Percentiles rank a stretch among this genome's conserved stretches.
Conservation (phyloP, 257 asterid genomes). For the Phtheirospermum japonicum region DNA sequence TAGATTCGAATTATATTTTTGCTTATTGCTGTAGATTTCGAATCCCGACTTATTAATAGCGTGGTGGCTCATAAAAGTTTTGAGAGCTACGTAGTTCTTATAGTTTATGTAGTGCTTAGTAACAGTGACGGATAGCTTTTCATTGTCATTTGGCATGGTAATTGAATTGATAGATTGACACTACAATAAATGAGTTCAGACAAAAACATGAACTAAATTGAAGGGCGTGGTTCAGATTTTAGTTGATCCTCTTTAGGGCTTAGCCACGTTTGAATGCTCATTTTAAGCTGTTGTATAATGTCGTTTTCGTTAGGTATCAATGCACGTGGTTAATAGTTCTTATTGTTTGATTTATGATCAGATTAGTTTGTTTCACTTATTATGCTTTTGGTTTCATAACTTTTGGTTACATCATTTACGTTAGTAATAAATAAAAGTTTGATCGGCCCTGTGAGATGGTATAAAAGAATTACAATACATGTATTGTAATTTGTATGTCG, state of each 20-base stretch:
- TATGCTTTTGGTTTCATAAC: conserved; percentile 5
- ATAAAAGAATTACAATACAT: not conserved
- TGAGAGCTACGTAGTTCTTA: too few relatives aligned
- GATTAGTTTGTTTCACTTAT: not conserved
- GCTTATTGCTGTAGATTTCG: too few relatives aligned
- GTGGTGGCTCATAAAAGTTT: too few relatives aligned
- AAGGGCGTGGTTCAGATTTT: not conserved
- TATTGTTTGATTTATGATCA: conserved; percentile 10
- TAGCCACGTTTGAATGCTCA: not conserved
- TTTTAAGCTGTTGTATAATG: not conserved
- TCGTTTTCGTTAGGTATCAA: not conserved
- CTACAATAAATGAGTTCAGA: not conserved
- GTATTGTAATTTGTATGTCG: not conserved
- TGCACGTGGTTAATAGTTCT: not conserved
- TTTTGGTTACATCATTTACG: not conserved
- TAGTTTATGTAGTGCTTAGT: too few relatives aligned
- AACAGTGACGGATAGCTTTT: not conserved
- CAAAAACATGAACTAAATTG: not conserved
- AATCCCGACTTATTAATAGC: too few relatives aligned
- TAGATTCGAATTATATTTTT: too few relatives aligned
- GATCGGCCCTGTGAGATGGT: not conserved
- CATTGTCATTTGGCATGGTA: not conserved
- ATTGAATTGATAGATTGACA: not conserved
- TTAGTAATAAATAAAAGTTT: not conserved
- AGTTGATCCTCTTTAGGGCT: not conserved